phyloP scores from a whole-genome alignment of 768 basidiomycete species.

The Suillus luteus region DNA sequence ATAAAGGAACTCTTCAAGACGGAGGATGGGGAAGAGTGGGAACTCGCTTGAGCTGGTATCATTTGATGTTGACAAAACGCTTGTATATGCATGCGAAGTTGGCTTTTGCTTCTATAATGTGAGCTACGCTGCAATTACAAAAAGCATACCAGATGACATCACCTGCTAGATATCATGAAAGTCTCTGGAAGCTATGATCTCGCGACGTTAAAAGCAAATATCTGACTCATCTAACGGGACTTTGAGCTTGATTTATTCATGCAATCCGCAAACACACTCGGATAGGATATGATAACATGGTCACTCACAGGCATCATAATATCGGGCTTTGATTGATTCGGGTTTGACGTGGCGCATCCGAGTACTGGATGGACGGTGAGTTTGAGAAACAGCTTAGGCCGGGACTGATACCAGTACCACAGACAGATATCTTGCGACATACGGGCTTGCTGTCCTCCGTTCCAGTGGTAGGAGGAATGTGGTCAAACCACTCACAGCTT shows the following conservation, averaged over 20 bases:
- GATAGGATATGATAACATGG: too few relatives aligned
- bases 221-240: slow-evolving; percentile 84
- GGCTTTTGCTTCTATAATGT: slow-evolving; percentile 28
- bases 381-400: too few relatives aligned
- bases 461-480: too few relatives aligned
- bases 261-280: slow-evolving; percentile 29
- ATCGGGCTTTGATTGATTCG: neutral
- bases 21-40: slow-evolving; percentile 1
- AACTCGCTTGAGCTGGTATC: neutral
- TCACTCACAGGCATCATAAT: neutral
- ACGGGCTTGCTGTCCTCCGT: neutral
- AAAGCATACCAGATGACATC: slow-evolving; percentile 69
- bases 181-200: slow-evolving; percentile 91
- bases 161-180: slow-evolving; percentile 83
- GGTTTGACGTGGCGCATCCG: neutral
- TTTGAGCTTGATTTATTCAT: slow-evolving; percentile 7
- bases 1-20: neutral
- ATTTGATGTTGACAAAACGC: neutral
- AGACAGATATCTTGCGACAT: neutral
- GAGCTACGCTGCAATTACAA: slow-evolving; percentile 72
- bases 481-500: neutral
- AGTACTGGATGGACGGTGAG: neutral
- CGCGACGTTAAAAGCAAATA: slow-evolving; percentile 93
- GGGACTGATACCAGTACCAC: neutral
- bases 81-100: neutral